These are phyloP conservation scores for Kwoniella botswanensis DNA, from an alignment of 768 basidiomycete species.

Conservation along the genomic window DNA sequence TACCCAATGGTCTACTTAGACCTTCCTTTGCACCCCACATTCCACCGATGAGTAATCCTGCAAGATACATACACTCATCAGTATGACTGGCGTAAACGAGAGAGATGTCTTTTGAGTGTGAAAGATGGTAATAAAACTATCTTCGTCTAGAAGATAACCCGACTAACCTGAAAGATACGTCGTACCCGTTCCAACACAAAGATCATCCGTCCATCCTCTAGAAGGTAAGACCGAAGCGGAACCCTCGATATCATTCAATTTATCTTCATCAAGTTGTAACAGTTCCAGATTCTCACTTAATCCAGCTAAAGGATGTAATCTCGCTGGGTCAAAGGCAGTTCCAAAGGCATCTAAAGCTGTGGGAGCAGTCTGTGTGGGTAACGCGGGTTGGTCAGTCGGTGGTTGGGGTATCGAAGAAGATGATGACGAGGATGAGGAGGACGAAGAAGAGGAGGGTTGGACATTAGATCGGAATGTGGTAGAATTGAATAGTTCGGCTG, in stretches of 20 bases:
- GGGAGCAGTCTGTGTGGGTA: slow-evolving; percentile 59
- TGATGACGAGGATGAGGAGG: slow-evolving; percentile 16
- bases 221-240: slow-evolving; percentile 88
- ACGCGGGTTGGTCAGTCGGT: slow-evolving; percentile 1
- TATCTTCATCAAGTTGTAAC: slow-evolving; percentile 93
- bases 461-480: slow-evolving; percentile 45
- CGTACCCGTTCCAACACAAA: slow-evolving; percentile 98
- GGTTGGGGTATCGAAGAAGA: slow-evolving; percentile 18
- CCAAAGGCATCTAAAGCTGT: slow-evolving; percentile 83
- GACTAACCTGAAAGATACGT: slow-evolving; percentile 95
- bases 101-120: slow-evolving; percentile 49
- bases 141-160: background rate
- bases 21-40: slow-evolving; percentile 96
- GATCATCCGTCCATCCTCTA: slow-evolving; percentile 97
- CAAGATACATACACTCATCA: slow-evolving; percentile 59
- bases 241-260: slow-evolving; percentile 87
- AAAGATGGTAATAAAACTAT: slow-evolving; percentile 28
- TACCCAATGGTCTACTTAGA: slow-evolving; percentile 69
- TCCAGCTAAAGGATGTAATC: slow-evolving; percentile 90
- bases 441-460: slow-evolving; percentile 16
- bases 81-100: slow-evolving; percentile 67
- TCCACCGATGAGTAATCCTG: slow-evolving; percentile 94
- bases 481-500: slow-evolving; percentile 53
- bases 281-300: slow-evolving; percentile 96
- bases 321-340: slow-evolving; percentile 85